Percentiles rank a stretch among this genome's conserved stretches.
Evolutionary conservation across 179 eudicot species (phyloP).

Genomic region (Silene noctiflora): DNA sequence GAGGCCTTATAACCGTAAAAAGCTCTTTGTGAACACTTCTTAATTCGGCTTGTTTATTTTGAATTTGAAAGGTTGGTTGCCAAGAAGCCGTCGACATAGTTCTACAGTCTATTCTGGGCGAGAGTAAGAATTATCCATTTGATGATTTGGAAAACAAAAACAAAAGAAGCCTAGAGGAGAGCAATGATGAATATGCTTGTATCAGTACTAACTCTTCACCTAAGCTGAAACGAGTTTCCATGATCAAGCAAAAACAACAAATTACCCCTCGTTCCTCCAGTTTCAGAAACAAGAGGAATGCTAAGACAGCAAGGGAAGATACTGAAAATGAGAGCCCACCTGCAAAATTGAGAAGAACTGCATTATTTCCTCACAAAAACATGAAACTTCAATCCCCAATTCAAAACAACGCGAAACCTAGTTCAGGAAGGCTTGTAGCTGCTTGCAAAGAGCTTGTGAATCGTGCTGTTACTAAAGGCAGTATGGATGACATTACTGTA

Average conservation of each 20-base stretch:
- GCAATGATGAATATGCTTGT: conserved; percentile 29
- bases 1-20: too few relatives aligned
- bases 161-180: conserved; percentile 13
- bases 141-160: conserved; percentile 18
- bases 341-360: conserved; percentile 34
- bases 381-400: conserved; percentile 27
- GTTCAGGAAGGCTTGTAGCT: conserved; percentile 38
- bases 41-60: conserved; percentile 8
- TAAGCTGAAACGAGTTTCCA: conserved; percentile 40
- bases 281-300: conserved; percentile 21
- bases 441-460: conserved; percentile 79
- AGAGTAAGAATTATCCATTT: conserved; percentile 30
- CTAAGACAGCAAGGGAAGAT: conserved; percentile 17
- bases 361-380: conserved; percentile 29
- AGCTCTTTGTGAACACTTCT: neutral
- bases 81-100: conserved; percentile 79
- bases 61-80: conserved; percentile 54
- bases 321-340: conserved; percentile 45
- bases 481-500: conserved; percentile 84
- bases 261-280: conserved; percentile 32
- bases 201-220: conserved; percentile 43
- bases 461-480: conserved; percentile 71
- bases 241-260: conserved; percentile 34
- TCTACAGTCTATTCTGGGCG: conserved; percentile 28
- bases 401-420: conserved; percentile 27